Percentiles rank a stretch among this genome's conserved stretches.
These are phyloP conservation scores for Pythium graminicola DNA, from an alignment of 352 stramenopile species.

Conservation along the genomic window DNA sequence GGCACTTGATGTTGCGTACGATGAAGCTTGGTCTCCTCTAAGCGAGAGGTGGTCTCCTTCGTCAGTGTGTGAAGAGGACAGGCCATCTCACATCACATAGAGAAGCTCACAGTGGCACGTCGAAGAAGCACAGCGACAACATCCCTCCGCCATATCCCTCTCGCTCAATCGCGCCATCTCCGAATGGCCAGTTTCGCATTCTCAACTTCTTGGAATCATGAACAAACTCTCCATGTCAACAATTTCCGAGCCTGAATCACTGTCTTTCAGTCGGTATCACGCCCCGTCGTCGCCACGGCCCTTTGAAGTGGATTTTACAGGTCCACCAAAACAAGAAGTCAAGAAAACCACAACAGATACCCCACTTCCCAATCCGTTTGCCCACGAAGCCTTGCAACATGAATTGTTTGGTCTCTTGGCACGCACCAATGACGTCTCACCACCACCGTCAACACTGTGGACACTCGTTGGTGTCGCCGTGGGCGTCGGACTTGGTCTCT, in stretches of 20 bases:
- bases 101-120: no score
- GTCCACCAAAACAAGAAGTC: no score
- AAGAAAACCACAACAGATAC: not conserved
- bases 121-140: no score
- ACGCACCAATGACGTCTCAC: not conserved
- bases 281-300: not conserved
- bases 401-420: slow-evolving; percentile 13
- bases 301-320: not conserved
- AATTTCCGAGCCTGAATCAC: slow-evolving; percentile 15
- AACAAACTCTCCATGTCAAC: slow-evolving; percentile 5
- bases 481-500: slow-evolving; percentile 25
- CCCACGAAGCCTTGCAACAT: slow-evolving; percentile 4
- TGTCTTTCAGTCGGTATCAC: slow-evolving; percentile 6
- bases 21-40: no score
- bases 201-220: not conserved
- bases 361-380: slow-evolving; percentile 12
- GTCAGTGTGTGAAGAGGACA: no score
- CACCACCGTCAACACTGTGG: slow-evolving; percentile 4
- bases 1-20: no score
- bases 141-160: not conserved
- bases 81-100: no score
- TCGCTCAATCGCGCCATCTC: not conserved
- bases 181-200: slow-evolving; percentile 5
- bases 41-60: no score
- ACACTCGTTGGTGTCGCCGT: slow-evolving; percentile 12